Percentiles rank a stretch among this genome's conserved stretches.
phyloP scores from a whole-genome alignment of 257 asterid genomes.

The Przewalskia tangutica region DNA sequence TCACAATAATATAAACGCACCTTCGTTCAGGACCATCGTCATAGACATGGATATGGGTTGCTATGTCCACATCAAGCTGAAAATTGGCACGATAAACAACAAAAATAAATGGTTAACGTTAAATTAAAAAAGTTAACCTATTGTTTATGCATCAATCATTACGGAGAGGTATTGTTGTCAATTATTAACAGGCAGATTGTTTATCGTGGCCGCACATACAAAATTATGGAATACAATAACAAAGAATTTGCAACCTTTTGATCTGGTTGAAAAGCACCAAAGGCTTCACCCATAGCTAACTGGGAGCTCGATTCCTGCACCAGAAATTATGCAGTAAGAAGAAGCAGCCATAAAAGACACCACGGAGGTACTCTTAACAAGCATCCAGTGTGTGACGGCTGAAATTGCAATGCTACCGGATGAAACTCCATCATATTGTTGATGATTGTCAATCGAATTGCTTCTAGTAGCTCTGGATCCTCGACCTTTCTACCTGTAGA shows the following conservation, averaged over 20 bases:
- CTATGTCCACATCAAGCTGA: slow-evolving; percentile 55
- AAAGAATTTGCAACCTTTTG: slow-evolving; percentile 34
- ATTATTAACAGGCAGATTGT: not conserved
- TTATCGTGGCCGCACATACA: not conserved
- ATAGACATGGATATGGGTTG: slow-evolving; percentile 7
- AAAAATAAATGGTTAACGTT: not conserved
- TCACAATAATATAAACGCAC: not conserved
- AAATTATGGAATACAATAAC: not conserved
- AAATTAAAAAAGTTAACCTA: not conserved
- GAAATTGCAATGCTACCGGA: slow-evolving; percentile 48
- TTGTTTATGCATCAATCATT: not conserved
- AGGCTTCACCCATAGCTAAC: slow-evolving; percentile 90
- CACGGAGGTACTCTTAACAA: slow-evolving; percentile 1
- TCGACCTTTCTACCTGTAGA: slow-evolving; percentile 84
- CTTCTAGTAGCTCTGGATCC: slow-evolving; percentile 94
- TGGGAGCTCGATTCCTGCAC: slow-evolving; percentile 81
- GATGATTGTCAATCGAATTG: slow-evolving; percentile 93
- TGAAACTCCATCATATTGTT: slow-evolving; percentile 85
- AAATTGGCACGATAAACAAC: not conserved
- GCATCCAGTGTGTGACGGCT: not conserved
- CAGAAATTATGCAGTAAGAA: slow-evolving; percentile 13
- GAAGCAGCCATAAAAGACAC: slow-evolving; percentile 9
- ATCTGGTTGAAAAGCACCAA: slow-evolving; percentile 53
- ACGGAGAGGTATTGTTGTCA: not conserved
- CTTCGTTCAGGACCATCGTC: not conserved